Base-by-base conservation (phyloP, 495 filamentous ascomycete species). In the Achaetomiella virescens region DNA sequence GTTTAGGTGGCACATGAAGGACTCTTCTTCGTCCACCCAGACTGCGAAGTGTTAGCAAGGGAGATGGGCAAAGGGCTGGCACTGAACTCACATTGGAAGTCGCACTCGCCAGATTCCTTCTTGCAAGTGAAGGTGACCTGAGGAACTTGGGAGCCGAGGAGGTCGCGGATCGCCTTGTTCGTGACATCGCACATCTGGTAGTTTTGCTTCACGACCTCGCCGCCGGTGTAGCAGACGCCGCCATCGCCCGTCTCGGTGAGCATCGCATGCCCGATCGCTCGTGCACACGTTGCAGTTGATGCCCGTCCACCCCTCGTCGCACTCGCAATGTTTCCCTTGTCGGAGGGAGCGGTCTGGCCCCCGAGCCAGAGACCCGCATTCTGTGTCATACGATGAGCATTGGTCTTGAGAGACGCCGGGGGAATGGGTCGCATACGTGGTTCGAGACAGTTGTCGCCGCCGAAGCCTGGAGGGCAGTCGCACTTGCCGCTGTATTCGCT, bases 231-330 rank as follows among this genome's bases (percentile, higher is more conserved):
- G 75, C 93, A 98, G 21, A 95, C 88, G 27, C 89, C 91, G 40
- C 82, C 89, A 38, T 86, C 76, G 1, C 80, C 80, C 4, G 80
- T 78, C 2, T 90, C 89, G 82, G 92, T 93, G 71, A 98, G 87
- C 81, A 70, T 90, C 78, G 66, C 93, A 98, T 12, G 88, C 90
- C 54, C 85, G 73, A 66, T 97, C 78, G 15, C 83, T 81, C 43
- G 85, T 80, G 72, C 93, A 98, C 52, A 97, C 89, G 67, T 98
- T 98, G 79, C 93, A 98, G 77, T 98, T 98, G 72, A 97, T 91
- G 58, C 93, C 93, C n/a, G 81, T 81, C 93, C 93, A 98, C 45
- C 95, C 93, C 31, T 96, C 90, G 58, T 91, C 84, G 71, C 93
- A 98, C 24, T 91, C 73, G 71, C 93, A 98, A 33, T 76, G 72